These are phyloP conservation scores for Physaria fendleri DNA, from an alignment of 345 rosid genomes.

Conservation along the genomic window DNA sequence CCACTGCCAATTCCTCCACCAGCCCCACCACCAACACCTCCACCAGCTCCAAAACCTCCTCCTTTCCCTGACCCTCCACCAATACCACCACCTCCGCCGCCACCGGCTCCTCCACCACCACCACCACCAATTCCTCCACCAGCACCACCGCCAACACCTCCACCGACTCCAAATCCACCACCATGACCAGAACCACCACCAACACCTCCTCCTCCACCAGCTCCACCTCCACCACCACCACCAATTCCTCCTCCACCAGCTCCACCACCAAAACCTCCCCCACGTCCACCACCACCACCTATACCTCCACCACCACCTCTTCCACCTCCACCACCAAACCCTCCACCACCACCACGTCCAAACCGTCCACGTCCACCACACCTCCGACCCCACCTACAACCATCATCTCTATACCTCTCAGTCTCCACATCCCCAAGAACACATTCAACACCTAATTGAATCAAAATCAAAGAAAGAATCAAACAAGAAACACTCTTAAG, in stretches of 20 bases:
- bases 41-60: slow-evolving; percentile 39
- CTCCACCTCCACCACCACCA: slow-evolving; percentile 23
- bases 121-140: slow-evolving; percentile 36
- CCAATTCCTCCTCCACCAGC: slow-evolving; percentile 28
- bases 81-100: slow-evolving; percentile 32
- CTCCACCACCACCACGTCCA: slow-evolving; percentile 26
- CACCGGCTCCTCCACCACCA: slow-evolving; percentile 35
- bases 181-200: slow-evolving; percentile 34
- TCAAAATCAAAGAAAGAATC: slow-evolving; percentile 28
- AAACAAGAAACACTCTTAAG: slow-evolving; percentile 27
- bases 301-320: slow-evolving; percentile 37
- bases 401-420: slow-evolving; percentile 31
- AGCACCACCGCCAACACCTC: slow-evolving; percentile 26
- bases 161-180: slow-evolving; percentile 32
- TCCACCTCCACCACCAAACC: slow-evolving; percentile 36
- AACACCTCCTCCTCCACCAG: slow-evolving; percentile 20
- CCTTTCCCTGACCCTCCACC: slow-evolving; percentile 38
- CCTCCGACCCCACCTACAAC: slow-evolving; percentile 37
- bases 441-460: slow-evolving; percentile 20
- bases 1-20: slow-evolving; percentile 37
- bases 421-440: slow-evolving; percentile 32
- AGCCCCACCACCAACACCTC: slow-evolving; percentile 35
- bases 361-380: slow-evolving; percentile 32
- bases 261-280: slow-evolving; percentile 41
- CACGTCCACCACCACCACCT: slow-evolving; percentile 39